Conservation (phyloP, 1,284 basidiomycete species). For the Irpex sp. region DNA sequence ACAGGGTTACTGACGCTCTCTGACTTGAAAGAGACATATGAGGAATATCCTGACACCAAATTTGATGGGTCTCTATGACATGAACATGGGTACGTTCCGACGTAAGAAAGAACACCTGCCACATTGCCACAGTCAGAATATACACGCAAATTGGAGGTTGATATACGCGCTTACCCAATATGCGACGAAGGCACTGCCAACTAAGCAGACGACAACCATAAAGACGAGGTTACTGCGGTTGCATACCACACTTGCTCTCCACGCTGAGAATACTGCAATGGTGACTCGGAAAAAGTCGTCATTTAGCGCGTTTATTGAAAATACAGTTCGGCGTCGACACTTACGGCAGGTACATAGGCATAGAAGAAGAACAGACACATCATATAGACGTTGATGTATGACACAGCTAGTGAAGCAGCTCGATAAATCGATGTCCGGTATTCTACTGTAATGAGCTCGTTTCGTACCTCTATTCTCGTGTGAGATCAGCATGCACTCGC, state of each 20-base stretch:
- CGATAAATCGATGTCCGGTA: no score
- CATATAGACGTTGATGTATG: no score
- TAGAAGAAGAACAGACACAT: neutral
- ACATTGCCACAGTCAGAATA: neutral
- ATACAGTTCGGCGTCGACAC: neutral
- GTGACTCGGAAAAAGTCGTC: neutral
- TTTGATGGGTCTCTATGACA: neutral
- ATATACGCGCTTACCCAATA: neutral
- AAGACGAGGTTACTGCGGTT: neutral
- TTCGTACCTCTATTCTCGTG: no score
- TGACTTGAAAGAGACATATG: neutral
- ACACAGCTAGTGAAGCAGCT: no score
- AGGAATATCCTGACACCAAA: neutral
- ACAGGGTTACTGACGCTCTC: neutral
- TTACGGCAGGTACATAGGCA: neutral
- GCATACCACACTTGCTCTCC: neutral
- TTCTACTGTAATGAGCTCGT: no score
- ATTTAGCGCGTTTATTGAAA: neutral
- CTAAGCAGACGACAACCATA: neutral
- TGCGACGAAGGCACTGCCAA: neutral
- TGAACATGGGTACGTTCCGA: neutral
- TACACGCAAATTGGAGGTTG: neutral
- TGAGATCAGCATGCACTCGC: no score
- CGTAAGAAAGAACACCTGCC: neutral
- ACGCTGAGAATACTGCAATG: neutral